Percentiles rank a stretch among this genome's conserved stretches.
Evolutionary conservation across 1,284 basidiomycete genomes (phyloP).

Genomic region (Leccinum pallidistipes): DNA sequence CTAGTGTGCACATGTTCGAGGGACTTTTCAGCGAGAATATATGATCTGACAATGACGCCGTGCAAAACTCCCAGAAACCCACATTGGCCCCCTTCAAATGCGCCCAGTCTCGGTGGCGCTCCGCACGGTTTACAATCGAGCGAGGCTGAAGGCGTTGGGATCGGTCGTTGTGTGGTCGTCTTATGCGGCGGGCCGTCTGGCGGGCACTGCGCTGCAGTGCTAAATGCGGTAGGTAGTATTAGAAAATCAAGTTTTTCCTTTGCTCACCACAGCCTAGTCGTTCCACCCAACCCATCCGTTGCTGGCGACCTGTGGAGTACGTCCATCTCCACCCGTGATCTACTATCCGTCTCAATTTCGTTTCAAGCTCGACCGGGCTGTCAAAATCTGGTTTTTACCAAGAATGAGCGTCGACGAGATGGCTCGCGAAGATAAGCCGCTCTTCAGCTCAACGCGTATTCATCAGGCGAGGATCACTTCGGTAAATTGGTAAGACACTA

Average conservation of each 20-base stretch:
- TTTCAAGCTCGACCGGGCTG: slow-evolving; percentile 61
- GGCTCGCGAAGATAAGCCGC: slow-evolving; percentile 66
- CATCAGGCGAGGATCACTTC: slow-evolving; percentile 67
- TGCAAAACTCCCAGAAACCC: slow-evolving; percentile 47
- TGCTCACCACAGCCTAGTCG: slow-evolving; percentile 41
- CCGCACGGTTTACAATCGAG: slow-evolving; percentile 64
- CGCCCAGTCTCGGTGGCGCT: slow-evolving; percentile 61
- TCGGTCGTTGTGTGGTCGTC: slow-evolving; percentile 62
- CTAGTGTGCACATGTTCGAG: slow-evolving; percentile 67
- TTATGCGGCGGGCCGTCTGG: slow-evolving; percentile 68
- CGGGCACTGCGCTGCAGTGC: slow-evolving; percentile 66
- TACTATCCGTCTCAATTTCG: slow-evolving; percentile 6
- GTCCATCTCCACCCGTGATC: slow-evolving; percentile 21
- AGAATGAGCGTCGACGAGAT: slow-evolving; percentile 37
- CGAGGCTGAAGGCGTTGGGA: slow-evolving; percentile 57
- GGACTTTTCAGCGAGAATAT: slow-evolving; percentile 65
- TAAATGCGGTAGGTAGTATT: slow-evolving; percentile 52
- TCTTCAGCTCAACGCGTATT: slow-evolving; percentile 64
- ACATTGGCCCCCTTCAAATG: slow-evolving; percentile 52
- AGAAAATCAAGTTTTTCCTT: not conserved
- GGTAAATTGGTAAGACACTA: slow-evolving; percentile 51
- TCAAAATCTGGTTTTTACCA: slow-evolving; percentile 69
- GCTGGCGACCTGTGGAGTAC: slow-evolving; percentile 73
- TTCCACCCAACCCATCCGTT: slow-evolving; percentile 63
- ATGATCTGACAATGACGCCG: slow-evolving; percentile 50